Percentiles rank a stretch among this genome's conserved stretches.
Evolutionary conservation across 768 basidiomycete genomes (phyloP).

Genomic region (Suillus lakei): DNA sequence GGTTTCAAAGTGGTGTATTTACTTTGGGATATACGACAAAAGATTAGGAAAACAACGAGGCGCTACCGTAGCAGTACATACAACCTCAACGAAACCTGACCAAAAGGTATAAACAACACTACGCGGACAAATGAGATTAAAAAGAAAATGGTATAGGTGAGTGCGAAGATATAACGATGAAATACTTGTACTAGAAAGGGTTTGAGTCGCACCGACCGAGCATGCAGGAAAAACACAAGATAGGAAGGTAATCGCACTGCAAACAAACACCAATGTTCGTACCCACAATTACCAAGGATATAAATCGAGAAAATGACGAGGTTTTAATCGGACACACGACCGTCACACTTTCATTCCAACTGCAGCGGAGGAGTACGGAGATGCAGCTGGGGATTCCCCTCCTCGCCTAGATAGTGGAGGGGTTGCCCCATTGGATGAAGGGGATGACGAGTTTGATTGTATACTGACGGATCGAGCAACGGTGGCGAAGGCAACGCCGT

Average conservation of each 20-base stretch:
- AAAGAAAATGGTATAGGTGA: conserved; percentile 27
- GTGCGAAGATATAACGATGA: conserved; percentile 15
- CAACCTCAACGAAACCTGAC: conserved; percentile 15
- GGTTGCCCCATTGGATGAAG: conserved; percentile 39
- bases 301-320: conserved; percentile 20
- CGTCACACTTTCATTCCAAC: conserved; percentile 53
- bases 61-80: conserved; percentile 20
- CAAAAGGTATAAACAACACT: conserved; percentile 28
- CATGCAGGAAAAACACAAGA: conserved; percentile 1
- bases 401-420: conserved; percentile 41
- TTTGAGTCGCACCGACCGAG: conserved; percentile 9
- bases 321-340: neutral
- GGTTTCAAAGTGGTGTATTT: conserved; percentile 9
- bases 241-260: neutral
- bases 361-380: conserved; percentile 49
- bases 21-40: conserved; percentile 10
- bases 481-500: conserved; percentile 33
- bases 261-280: conserved; percentile 28
- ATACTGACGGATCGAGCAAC: conserved; percentile 37
- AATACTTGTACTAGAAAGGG: conserved; percentile 16
- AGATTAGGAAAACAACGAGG: conserved; percentile 22
- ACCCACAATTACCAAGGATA: conserved; percentile 33
- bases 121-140: conserved; percentile 24
- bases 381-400: conserved; percentile 45
- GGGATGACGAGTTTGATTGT: conserved; percentile 34